A percentile compares a stretch with the other conserved stretches of the same genome.
These are phyloP conservation scores for Viridothelium virens DNA, from an alignment of 495 filamentous ascomycete species.

Conservation along the genomic window DNA sequence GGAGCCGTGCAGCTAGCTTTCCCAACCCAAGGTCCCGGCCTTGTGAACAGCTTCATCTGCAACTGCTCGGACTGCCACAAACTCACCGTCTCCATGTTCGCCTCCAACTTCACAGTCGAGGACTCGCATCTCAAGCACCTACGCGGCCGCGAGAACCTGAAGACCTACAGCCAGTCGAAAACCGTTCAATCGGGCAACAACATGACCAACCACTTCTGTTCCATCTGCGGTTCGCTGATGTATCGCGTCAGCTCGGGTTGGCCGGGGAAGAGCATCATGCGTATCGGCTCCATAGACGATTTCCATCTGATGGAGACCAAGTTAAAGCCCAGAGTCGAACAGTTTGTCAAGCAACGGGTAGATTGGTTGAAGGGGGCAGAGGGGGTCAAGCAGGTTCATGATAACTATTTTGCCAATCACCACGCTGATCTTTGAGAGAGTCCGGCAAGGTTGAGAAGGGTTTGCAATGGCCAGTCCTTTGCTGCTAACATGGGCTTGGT, in stretches of 20 bases:
- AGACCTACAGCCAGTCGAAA: constrained; percentile 33
- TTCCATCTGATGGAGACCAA: constrained; percentile 46
- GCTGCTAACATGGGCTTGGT: no score
- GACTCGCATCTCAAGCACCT: constrained; percentile 40
- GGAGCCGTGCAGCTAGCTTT: constrained; percentile 48
- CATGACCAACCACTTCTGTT: constrained; percentile 52
- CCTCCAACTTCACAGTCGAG: constrained; percentile 46
- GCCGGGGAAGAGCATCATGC: constrained; percentile 39
- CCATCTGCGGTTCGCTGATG: constrained; percentile 48
- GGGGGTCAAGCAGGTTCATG: constrained; percentile 21
- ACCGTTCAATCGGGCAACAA: constrained; percentile 39
- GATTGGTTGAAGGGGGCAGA: constrained; percentile 38
- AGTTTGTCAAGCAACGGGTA: constrained; percentile 41
- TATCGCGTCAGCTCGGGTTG: constrained; percentile 38
- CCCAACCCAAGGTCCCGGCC: constrained; percentile 38
- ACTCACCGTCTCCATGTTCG: constrained; percentile 53
- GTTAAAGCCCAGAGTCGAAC: constrained; percentile 41
- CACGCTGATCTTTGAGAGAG: no score
- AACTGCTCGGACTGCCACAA: constrained; percentile 53
- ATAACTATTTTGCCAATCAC: no score
- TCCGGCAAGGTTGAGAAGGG: no score
- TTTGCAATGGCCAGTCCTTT: no score
- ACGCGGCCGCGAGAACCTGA: constrained; percentile 43
- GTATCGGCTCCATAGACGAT: constrained; percentile 51
- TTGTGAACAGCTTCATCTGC: constrained; percentile 47